phyloP scores from a whole-genome alignment of 2,329 filamentous ascomycete genomes.

The Penicillium sp. region DNA sequence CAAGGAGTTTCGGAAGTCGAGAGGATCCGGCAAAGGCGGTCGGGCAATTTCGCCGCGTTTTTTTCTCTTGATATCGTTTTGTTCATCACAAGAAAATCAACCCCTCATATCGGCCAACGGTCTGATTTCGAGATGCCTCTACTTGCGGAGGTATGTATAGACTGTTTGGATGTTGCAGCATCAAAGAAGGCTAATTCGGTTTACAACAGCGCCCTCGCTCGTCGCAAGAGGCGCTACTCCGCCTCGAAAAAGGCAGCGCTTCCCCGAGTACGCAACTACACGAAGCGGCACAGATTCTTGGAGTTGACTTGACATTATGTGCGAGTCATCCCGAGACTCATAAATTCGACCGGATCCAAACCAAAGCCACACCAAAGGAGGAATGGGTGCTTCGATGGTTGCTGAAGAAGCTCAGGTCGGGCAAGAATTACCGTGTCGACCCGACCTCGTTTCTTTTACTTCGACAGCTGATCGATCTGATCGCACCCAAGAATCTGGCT shows the following conservation, averaged over 20 bases:
- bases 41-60: conserved; percentile 35
- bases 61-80: conserved; percentile 25
- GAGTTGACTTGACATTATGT: conserved; percentile 34
- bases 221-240: conserved; percentile 42
- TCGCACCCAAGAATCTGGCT: conserved; percentile 64
- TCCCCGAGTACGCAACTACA: conserved; percentile 37
- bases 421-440: conserved; percentile 40
- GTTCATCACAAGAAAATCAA: conserved; percentile 10
- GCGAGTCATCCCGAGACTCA: conserved; percentile 29
- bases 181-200: conserved; percentile 8
- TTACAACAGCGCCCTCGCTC: conserved; percentile 33
- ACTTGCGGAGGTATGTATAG: conserved; percentile 32
- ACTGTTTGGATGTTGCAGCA: conserved; percentile 1
- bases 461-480: conserved; percentile 60
- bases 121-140: conserved; percentile 32
- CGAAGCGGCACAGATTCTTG: conserved; percentile 42
- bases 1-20: conserved; percentile 21
- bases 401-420: conserved; percentile 52
- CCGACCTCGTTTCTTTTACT: conserved; percentile 50
- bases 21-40: conserved; percentile 35
- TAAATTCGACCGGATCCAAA: conserved; percentile 18
- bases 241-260: conserved; percentile 41
- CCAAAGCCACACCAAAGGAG: conserved; percentile 44
- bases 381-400: conserved; percentile 65
- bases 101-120: conserved; percentile 10